phyloP scores from a whole-genome alignment of 2,329 filamentous ascomycete genomes.

The Thelonectria olida region DNA sequence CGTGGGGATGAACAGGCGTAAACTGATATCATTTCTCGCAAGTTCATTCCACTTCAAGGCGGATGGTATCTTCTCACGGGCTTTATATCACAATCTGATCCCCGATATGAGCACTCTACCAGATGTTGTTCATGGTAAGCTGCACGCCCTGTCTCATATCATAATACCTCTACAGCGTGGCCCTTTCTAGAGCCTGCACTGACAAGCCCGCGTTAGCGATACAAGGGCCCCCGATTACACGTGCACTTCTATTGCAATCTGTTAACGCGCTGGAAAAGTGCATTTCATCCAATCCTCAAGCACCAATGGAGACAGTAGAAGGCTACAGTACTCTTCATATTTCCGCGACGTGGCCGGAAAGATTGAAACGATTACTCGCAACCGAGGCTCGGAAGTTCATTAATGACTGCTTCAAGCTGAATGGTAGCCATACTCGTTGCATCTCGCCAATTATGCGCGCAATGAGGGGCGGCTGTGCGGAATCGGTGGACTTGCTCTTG shows the following conservation, averaged over 20 bases:
- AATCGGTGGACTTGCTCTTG: too few species aligned
- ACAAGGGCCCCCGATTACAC: background rate
- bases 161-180: too few species aligned
- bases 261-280: background rate
- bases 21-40: background rate
- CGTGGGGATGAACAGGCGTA: too few species aligned
- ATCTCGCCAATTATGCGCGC: too few species aligned
- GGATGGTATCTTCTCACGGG: background rate
- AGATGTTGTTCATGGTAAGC: too few species aligned
- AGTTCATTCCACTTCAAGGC: background rate
- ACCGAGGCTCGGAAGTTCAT: background rate
- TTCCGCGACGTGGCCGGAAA: background rate
- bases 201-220: background rate
- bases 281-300: background rate
- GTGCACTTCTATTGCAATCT: background rate
- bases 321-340: background rate
- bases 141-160: too few species aligned
- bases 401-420: too few species aligned
- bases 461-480: too few species aligned
- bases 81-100: too few species aligned
- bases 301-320: background rate
- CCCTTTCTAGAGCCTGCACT: too few species aligned
- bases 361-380: background rate
- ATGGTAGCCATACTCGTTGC: too few species aligned
- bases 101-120: too few species aligned